Evolutionary conservation across 148 eudicot species (phyloP), one percentile per base, ranked within the genome.

Genomic region (Nyssa sinensis): DNA sequence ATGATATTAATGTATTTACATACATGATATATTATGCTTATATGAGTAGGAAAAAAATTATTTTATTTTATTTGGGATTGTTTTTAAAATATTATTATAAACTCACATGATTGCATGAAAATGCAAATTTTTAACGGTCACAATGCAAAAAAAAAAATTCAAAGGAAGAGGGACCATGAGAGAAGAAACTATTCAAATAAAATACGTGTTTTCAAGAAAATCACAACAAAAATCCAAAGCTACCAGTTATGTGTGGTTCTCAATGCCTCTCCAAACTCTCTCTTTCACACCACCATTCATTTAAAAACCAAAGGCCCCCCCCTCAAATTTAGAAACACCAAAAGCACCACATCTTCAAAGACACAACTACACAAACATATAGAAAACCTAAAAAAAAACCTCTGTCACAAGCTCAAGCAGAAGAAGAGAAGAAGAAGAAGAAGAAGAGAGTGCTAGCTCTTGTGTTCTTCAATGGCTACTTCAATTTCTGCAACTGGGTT

Each of bases 401-500:
- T 23, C 24, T 9, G 9, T 9, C 44, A 37, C 5, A 55, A 49
- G 8, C 24, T 19, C 25, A 17, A 17, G 2, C 59, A 66, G 0
- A 39, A 37, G 3, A 31, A 39, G 51, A 1, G 0, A 70, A 19
- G 59, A 55, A 53, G 2, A 21, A 14, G 17, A 49, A 49, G 13
- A 17, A 2, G 2, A n/a, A 53, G 58, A 7, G 14, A 13, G 1
- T 16, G 25, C 25, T 55, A 37, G 35, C 14, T 29, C 4, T 51
- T 27, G 6, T 21, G 23, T 39, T 69, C 44, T 78, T 62, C 30
- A 57, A 86, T 90, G 85, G 90, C 89, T 21, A 69, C 86, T 67
- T 81, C 93, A 34, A 70, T 85, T 33, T 75, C 89, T 10, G 76
- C 84, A 9, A 67, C 79, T 31, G 74, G 83, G n/a, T 74, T 84